Base-by-base conservation (phyloP, 768 basidiomycete genomes). In the Tulasnella calospora region DNA sequence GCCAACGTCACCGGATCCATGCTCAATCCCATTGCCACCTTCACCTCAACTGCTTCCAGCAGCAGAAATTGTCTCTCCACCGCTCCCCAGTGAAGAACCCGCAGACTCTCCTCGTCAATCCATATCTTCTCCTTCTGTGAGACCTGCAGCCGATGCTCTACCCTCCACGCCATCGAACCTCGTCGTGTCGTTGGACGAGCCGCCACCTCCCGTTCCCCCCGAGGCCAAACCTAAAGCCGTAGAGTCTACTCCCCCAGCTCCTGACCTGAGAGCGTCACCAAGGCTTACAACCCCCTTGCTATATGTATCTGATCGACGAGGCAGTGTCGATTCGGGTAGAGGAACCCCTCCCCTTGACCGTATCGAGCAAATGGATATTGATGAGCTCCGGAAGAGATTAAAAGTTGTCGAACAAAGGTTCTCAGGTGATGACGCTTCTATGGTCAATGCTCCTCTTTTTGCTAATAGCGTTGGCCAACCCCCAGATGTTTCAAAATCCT, bases 371-470 rank as follows among this genome's bases (percentile, higher is more conserved):
- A 70, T 76, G 3, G 84, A 87, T 78, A 84, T 92, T 8, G 92
- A 93, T 76, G 85, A 84, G 44, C 84, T 94, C 75, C 91, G 90
- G 82, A 87, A 90, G 79, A 88, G 89, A 61, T 84, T 95, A 78
- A 90, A 88, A 82, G 85, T 91, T 47, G 88, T 94, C 2, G 93
- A 95, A 81, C 90, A 93, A 82, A 87, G 91, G n/a, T 94, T 95
- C 82, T 81, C 90, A 80, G 93, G 94, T 92, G 82, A 79, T 83
- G 76, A 15, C 7, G 7, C 23, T 46, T 61, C 21, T 23, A 40
- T 15, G 21, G 8, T 40, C 47, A 72, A 40, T 0, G 0, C 10
- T 19, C 2, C n/a, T 17, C 44, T 15, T 40, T 13, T n/a, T 17
- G 30, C 35, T 46, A 40, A 67, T 19, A 13, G 23, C 15, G 33